Base-by-base conservation (phyloP, 208 protist genomes). In the Porcisia deanei region DNA sequence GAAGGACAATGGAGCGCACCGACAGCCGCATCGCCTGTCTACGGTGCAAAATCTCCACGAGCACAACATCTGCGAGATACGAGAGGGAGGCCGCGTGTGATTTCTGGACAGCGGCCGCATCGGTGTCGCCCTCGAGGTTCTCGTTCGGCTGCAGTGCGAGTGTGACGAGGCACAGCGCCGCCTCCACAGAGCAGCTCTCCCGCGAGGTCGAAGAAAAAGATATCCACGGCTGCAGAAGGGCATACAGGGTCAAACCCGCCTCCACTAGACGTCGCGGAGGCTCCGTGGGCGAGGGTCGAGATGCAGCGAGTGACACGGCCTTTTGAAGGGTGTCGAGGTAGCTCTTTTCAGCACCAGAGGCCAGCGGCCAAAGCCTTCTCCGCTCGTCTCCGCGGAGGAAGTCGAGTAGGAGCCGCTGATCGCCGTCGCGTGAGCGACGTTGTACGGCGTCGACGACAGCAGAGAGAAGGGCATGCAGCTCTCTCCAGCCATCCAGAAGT, bases 211-310 rank as follows among this genome's bases (percentile, higher is more conserved):
- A 5, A 4, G 39, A 68, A 39, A 60, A 41, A 3, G 61, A 64
- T 65, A 81, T 41, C 77, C 77, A 81, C 25, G 77, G 77, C 20
- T 60, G 77, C 18, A 81, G n/a, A 9, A 73, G 53, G 47, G 69
- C 43, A 12, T 8, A 58, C 18, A 81, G 71, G 3, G 54, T 53
- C 41, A 81, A n/a, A 2, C 77, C 70, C 0, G 71, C 71, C 34
- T 66, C 71, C 14, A 41, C 45, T 10, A 76, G 25, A 12, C 53
- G 68, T 18, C 39, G 47, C 52, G 6, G 7, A 37, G 12, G 1
- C 20, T 47, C 4, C 0, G 9, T 25, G 53, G 34, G 1, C 47
- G 53, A 60, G 37, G 39, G 20, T 22, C 39, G 9, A 8, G 63
- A 67, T 52, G 53, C 25, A 30, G 41, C 39, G 8, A 73, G 68